Percentiles rank a stretch among this genome's conserved stretches.
Conservation (phyloP, 352 stramenopile species). For the Plasmopara viticola region DNA sequence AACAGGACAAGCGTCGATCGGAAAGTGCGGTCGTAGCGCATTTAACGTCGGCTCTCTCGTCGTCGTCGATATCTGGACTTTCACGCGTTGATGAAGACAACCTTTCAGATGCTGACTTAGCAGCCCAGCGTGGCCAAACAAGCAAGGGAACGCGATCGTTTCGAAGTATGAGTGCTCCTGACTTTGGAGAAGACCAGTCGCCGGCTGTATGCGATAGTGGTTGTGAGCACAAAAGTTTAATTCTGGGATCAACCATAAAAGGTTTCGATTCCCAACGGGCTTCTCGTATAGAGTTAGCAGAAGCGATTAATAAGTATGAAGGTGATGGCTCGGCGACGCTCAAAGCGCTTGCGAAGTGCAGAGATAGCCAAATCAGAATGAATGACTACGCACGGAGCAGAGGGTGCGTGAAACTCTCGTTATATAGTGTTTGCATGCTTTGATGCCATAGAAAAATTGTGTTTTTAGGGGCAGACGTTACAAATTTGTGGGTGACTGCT, state of each 20-base stretch:
- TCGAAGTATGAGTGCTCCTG: constrained; percentile 72
- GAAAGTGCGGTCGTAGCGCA: constrained; percentile 41
- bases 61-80: constrained; percentile 36
- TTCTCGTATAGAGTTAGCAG: constrained; percentile 23
- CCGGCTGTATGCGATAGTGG: constrained; percentile 29
- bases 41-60: constrained; percentile 34
- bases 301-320: constrained; percentile 27
- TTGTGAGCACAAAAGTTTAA: constrained; percentile 26
- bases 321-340: constrained; percentile 19
- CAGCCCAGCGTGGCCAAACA: constrained; percentile 17
- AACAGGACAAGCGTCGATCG: constrained; percentile 41
- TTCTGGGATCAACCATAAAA: constrained; percentile 29
- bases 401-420: constrained; percentile 25
- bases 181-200: constrained; percentile 44
- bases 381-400: constrained; percentile 42
- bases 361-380: constrained; percentile 54
- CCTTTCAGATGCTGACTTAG: constrained; percentile 26
- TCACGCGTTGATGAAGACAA: constrained; percentile 47
- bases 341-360: constrained; percentile 40
- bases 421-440: not conserved
- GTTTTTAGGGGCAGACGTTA: constrained; percentile 18
- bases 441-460: not conserved
- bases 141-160: constrained; percentile 31
- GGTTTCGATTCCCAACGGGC: constrained; percentile 25
- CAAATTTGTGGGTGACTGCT: constrained; percentile 67